These are phyloP conservation scores for Phyllosticta citrichinensis DNA, from an alignment of 2,329 filamentous ascomycete genomes.

Conservation along the genomic window DNA sequence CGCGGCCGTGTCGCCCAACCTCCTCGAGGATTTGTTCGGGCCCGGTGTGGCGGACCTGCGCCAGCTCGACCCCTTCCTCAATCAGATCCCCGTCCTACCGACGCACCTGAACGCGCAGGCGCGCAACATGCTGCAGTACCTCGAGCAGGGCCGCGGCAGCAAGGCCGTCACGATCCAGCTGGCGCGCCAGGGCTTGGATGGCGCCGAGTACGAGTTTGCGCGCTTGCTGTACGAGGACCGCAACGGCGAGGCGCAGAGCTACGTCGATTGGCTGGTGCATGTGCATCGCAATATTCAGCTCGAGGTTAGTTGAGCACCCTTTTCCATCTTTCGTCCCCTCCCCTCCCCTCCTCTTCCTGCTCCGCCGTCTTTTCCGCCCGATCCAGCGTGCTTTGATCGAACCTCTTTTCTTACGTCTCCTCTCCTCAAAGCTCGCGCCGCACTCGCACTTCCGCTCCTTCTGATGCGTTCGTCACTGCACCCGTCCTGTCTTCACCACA, in stretches of 20 bases:
- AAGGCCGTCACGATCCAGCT: conserved; percentile 86
- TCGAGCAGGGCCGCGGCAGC: conserved; percentile 68
- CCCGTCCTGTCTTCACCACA: no score
- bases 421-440: conserved; percentile 1
- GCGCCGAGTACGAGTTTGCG: conserved; percentile 94
- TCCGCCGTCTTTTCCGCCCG: not conserved
- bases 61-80: conserved; percentile 69
- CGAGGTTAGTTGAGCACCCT: conserved; percentile 44
- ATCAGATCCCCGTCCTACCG: conserved; percentile 70
- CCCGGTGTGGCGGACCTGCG: conserved; percentile 61
- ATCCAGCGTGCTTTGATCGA: not conserved
- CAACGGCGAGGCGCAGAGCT: conserved; percentile 95
- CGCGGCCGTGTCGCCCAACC: conserved; percentile 79
- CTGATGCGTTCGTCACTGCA: not conserved
- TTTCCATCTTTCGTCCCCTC: not conserved
- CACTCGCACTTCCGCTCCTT: conserved; percentile 3
- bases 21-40: conserved; percentile 85
- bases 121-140: conserved; percentile 82
- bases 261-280: conserved; percentile 97
- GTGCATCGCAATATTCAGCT: conserved; percentile 87
- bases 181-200: conserved; percentile 84
- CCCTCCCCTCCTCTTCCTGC: not conserved
- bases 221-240: conserved; percentile 83
- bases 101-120: conserved; percentile 93
- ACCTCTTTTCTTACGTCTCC: not conserved